A percentile compares a stretch with the other conserved stretches of the same genome.
phyloP scores from a whole-genome alignment of 2,329 filamentous ascomycete species.

The Neopestalotiopsis sp. region DNA sequence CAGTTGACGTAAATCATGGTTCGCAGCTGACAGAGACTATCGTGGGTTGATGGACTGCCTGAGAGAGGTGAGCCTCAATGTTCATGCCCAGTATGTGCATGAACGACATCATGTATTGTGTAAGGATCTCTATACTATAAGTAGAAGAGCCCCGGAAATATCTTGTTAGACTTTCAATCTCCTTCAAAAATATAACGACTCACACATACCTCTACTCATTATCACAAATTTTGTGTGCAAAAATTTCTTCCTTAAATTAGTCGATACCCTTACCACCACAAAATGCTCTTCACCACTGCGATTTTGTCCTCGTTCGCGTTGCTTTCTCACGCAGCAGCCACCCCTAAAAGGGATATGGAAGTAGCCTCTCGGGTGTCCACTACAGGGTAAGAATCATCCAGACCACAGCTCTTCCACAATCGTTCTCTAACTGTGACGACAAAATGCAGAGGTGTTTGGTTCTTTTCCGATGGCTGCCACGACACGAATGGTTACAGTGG shows the following conservation, averaged over 20 bases:
- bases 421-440: neutral
- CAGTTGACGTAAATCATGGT: too few relatives aligned
- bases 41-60: too few relatives aligned
- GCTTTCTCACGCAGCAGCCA: neutral
- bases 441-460: constrained; percentile 10
- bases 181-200: too few relatives aligned
- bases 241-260: neutral
- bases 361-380: neutral
- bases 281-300: neutral
- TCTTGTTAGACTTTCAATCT: too few relatives aligned
- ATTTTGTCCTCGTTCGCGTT: neutral
- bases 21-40: too few relatives aligned
- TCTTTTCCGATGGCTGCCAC: constrained; percentile 16
- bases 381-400: neutral
- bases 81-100: too few relatives aligned
- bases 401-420: neutral
- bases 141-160: too few relatives aligned
- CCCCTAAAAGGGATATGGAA: neutral
- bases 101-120: too few relatives aligned
- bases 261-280: neutral
- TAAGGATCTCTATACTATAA: too few relatives aligned
- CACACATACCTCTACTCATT: too few relatives aligned
- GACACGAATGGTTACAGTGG: constrained; percentile 9
- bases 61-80: too few relatives aligned
- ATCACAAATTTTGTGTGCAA: too few relatives aligned